A percentile compares a stretch with the other conserved stretches of the same genome.
These are phyloP conservation scores for Akanthomyces lecanii DNA, from an alignment of 2,329 filamentous ascomycete species.

Conservation along the genomic window DNA sequence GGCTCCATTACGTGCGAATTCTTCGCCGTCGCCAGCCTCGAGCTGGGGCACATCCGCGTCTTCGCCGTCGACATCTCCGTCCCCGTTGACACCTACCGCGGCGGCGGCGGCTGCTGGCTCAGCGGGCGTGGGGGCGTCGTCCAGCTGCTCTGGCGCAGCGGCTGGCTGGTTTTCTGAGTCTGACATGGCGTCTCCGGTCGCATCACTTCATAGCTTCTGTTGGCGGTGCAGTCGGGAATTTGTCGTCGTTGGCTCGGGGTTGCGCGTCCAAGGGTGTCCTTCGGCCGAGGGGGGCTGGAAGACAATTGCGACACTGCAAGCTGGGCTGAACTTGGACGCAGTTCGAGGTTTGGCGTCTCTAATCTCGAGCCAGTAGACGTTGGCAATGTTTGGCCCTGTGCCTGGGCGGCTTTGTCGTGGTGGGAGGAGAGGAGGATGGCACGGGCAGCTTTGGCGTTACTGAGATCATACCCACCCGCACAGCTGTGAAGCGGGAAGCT, in stretches of 20 bases:
- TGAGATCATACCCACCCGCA: not conserved
- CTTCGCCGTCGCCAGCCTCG: constrained; percentile 8
- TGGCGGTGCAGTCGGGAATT: not conserved
- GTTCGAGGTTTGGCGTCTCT: not conserved
- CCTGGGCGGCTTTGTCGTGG: constrained; percentile 6
- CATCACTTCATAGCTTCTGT: constrained; percentile 12
- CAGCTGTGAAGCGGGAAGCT: not conserved
- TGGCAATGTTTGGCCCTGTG: not conserved
- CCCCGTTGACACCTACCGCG: not conserved
- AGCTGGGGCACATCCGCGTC: constrained; percentile 17
- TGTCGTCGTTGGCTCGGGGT: not conserved
- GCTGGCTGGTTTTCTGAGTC: constrained; percentile 10
- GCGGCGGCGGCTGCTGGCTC: not conserved
- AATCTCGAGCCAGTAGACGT: not conserved
- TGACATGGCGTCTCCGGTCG: constrained; percentile 10
- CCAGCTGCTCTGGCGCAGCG: not conserved
- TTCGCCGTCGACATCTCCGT: not conserved
- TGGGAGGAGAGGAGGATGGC: constrained; percentile 3
- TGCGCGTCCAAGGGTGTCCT: not conserved
- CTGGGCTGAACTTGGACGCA: not conserved
- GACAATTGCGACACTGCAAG: not conserved
- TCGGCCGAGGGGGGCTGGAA: not conserved
- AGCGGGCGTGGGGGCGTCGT: not conserved
- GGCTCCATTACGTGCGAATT: not conserved
- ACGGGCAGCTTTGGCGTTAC: not conserved